phyloP scores from a whole-genome alignment of 352 stramenopile genomes.

The Phytopythium cucurbitacearum region DNA sequence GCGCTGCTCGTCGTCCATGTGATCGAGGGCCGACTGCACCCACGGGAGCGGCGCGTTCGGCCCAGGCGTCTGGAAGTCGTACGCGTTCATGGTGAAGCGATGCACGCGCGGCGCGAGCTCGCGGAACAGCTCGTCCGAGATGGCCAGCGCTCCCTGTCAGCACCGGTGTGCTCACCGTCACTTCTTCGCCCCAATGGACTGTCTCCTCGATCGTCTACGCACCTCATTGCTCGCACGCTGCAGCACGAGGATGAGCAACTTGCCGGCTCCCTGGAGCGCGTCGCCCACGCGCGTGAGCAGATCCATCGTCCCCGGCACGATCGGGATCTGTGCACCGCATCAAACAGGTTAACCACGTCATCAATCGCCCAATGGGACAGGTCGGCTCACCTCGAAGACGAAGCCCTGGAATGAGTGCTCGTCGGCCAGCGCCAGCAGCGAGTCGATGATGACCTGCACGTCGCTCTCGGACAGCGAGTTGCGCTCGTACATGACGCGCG shows the following conservation, averaged over 20 bases:
- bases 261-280: conserved; percentile 36
- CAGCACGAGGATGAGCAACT: conserved; percentile 66
- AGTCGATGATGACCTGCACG: conserved; percentile 45
- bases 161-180: background rate
- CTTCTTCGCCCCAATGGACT: background rate
- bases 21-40: conserved; percentile 54
- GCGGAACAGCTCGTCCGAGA: conserved; percentile 53
- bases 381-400: conserved; percentile 44
- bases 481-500: conserved; percentile 77
- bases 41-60: conserved; percentile 68
- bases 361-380: background rate
- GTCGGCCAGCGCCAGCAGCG: conserved; percentile 35
- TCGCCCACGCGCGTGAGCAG: conserved; percentile 54
- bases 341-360: background rate
- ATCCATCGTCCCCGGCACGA: conserved; percentile 51
- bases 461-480: conserved; percentile 49
- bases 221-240: conserved; percentile 52
- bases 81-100: conserved; percentile 81
- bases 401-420: conserved; percentile 60
- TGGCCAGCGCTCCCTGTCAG: conserved; percentile 35
- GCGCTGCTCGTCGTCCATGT: conserved; percentile 35
- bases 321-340: conserved; percentile 30
- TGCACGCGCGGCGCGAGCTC: conserved; percentile 60
- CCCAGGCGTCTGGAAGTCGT: conserved; percentile 58
- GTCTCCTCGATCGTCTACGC: background rate